Percentiles rank a stretch among this genome's conserved stretches.
These are phyloP conservation scores for Ascosphaera pollenicola DNA, from an alignment of 2,329 filamentous ascomycete species.

Conservation along the genomic window DNA sequence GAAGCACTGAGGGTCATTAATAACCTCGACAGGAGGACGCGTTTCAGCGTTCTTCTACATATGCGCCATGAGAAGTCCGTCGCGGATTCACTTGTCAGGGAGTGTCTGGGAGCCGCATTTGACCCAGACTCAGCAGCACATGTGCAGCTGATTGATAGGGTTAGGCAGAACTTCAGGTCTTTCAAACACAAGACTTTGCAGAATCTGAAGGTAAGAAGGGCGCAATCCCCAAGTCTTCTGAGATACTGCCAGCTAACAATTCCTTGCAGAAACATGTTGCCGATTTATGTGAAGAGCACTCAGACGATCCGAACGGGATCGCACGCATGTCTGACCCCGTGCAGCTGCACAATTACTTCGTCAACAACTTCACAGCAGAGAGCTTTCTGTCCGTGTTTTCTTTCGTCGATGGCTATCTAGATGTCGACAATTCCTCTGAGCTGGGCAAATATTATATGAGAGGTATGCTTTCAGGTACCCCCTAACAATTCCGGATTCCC, in stretches of 20 bases:
- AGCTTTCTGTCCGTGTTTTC: neutral
- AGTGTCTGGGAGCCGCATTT: neutral
- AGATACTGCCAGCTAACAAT: too few relatives aligned
- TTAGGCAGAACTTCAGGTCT: neutral
- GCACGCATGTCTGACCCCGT: neutral
- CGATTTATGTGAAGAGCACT: neutral
- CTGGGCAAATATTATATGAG: neutral
- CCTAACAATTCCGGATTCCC: too few relatives aligned
- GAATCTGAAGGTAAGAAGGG: neutral
- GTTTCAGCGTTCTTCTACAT: neutral
- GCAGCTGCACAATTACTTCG: neutral
- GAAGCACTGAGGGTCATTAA: neutral
- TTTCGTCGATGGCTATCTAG: neutral
- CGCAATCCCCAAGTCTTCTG: too few relatives aligned
- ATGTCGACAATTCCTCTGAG: neutral
- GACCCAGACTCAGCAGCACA: neutral
- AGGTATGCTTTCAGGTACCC: too few relatives aligned
- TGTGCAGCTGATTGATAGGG: neutral
- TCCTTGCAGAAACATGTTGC: neutral
- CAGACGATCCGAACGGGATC: neutral
- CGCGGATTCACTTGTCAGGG: neutral
- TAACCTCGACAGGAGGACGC: neutral
- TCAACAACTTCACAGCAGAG: neutral
- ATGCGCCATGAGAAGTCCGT: neutral
- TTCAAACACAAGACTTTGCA: neutral